phyloP scores from a whole-genome alignment of 176 grass and related monocot species.

The Leersia perrieri region DNA sequence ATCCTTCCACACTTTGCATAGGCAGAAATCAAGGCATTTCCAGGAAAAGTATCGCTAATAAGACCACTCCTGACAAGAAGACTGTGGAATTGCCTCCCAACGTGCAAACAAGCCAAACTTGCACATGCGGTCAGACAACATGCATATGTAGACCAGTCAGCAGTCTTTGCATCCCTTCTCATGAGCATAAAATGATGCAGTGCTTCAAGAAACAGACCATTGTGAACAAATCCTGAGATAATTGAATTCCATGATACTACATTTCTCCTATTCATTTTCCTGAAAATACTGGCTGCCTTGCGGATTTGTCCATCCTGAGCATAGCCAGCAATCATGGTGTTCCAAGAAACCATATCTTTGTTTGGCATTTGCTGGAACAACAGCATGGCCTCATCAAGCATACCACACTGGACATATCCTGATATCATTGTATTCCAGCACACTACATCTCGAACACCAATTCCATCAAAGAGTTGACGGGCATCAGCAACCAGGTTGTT shows the following conservation, averaged over 20 bases:
- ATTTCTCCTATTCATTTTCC: conserved; percentile 40
- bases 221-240: conserved; percentile 60
- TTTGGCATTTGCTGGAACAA: conserved; percentile 57
- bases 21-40: conserved; percentile 51
- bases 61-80: conserved; percentile 47
- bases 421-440: conserved; percentile 74
- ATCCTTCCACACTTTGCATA: conserved; percentile 63
- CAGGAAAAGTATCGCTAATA: conserved; percentile 30
- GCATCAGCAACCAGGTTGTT: conserved; percentile 38
- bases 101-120: conserved; percentile 38
- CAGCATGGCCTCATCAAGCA: conserved; percentile 43
- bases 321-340: conserved; percentile 61
- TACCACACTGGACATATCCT: conserved; percentile 49
- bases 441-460: conserved; percentile 38
- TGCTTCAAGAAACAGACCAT: conserved; percentile 43
- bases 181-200: conserved; percentile 45
- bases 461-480: conserved; percentile 47
- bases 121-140: conserved; percentile 49
- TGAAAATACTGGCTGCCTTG: conserved; percentile 45
- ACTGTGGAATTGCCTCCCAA: conserved; percentile 47
- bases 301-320: conserved; percentile 47
- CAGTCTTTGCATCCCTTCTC: conserved; percentile 32
- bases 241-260: conserved; percentile 58
- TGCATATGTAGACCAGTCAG: conserved; percentile 63
- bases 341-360: conserved; percentile 65